Conservation (phyloP, 345 rosid genomes). For the Garcia nutans region DNA sequence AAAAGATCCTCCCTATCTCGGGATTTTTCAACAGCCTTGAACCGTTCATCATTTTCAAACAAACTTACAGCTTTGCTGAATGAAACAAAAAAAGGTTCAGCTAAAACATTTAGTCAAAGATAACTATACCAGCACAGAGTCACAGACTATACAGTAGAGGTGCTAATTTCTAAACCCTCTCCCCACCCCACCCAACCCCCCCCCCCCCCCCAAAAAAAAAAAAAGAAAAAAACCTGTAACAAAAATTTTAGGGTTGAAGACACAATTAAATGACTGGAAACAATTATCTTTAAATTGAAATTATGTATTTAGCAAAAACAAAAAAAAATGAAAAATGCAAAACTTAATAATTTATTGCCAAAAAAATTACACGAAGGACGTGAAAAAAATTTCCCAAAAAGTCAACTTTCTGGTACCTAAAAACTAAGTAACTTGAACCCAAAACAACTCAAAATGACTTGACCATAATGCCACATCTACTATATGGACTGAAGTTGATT, state of each 20-base stretch:
- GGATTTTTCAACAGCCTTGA: conserved; percentile 82
- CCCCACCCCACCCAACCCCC: not conserved
- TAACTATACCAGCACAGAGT: not conserved
- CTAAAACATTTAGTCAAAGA: conserved; percentile 19
- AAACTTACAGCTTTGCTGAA: conserved; percentile 83
- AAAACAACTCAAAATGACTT: no score
- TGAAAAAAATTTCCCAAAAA: not conserved
- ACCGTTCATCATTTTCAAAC: conserved; percentile 93
- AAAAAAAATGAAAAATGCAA: not conserved
- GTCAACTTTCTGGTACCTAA: not conserved
- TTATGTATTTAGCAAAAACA: not conserved
- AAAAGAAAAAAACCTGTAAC: no score
- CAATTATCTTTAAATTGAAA: not conserved
- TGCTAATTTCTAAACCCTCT: not conserved
- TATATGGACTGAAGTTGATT: conserved; percentile 8
- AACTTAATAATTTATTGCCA: no score
- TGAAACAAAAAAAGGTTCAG: conserved; percentile 19
- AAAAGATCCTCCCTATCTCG: conserved; percentile 94
- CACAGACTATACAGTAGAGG: not conserved
- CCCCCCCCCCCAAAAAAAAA: no score
- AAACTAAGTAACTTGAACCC: not conserved
- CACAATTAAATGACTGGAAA: not conserved
- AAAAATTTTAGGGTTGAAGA: not conserved
- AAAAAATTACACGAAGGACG: not conserved
- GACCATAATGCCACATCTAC: not conserved